Evolutionary conservation across 495 filamentous ascomycete genomes (phyloP).

Genomic region (Hyaloscypha variabilis): DNA sequence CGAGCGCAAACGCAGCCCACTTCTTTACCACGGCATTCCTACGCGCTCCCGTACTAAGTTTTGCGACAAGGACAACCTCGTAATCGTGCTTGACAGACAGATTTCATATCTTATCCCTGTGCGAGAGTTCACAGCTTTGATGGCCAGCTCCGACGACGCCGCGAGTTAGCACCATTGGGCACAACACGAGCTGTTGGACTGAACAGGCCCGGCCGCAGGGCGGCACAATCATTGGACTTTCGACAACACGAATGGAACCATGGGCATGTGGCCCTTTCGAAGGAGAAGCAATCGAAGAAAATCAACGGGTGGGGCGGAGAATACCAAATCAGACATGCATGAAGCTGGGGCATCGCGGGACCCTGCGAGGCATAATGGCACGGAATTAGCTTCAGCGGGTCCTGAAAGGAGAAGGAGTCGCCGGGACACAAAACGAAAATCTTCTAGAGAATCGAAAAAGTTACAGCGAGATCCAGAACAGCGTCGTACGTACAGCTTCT

Average conservation of each 20-base stretch:
- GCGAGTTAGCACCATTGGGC: conserved; percentile 14
- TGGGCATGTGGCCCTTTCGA: conserved; percentile 81
- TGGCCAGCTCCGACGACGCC: conserved; percentile 18
- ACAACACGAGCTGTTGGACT: neutral
- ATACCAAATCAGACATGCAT: conserved; percentile 39
- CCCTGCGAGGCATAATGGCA: conserved; percentile 28
- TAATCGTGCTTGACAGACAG: conserved; percentile 1
- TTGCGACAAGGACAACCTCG: conserved; percentile 22
- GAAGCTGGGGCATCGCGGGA: conserved; percentile 37
- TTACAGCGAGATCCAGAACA: conserved; percentile 44
- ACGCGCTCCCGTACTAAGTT: conserved; percentile 11
- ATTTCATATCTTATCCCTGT: conserved; percentile 9
- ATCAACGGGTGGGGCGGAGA: conserved; percentile 39
- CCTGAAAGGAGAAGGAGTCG: conserved; percentile 32
- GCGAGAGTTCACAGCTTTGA: conserved; percentile 17
- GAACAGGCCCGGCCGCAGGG: neutral
- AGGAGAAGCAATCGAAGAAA: conserved; percentile 60
- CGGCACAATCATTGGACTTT: conserved; percentile 15
- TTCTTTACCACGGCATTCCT: conserved; percentile 13
- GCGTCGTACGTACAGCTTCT: conserved; percentile 55
- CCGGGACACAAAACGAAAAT: conserved; percentile 35
- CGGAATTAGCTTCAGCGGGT: conserved; percentile 26
- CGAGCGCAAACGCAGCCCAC: conserved; percentile 25
- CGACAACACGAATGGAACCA: conserved; percentile 42
- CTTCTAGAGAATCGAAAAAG: conserved; percentile 43